phyloP scores from a whole-genome alignment of 202 grass and related monocot species.

The Zoysia matrella region DNA sequence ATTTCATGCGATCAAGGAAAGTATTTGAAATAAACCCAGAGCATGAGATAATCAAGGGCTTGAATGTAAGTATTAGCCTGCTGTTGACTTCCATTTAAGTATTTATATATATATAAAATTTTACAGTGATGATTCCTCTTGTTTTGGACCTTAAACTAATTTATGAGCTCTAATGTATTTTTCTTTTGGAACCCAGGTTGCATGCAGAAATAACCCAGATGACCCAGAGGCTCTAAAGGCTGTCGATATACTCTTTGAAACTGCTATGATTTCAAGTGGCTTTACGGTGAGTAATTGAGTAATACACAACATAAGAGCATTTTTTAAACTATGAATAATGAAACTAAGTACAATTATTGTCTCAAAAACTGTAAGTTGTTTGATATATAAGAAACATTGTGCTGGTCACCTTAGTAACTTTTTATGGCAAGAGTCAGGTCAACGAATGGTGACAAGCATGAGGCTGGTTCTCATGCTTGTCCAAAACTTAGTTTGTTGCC shows the following conservation, averaged over 20 bases:
- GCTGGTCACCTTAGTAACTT: neutral
- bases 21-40: slow-evolving; percentile 99
- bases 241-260: slow-evolving; percentile 89
- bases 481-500: neutral
- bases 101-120: neutral
- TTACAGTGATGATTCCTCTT: neutral
- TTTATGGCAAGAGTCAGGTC: no score
- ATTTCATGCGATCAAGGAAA: slow-evolving; percentile 95
- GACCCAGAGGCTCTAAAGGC: slow-evolving; percentile 74
- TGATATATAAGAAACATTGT: no score
- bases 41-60: slow-evolving; percentile 67
- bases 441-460: neutral
- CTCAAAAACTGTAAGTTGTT: no score
- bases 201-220: slow-evolving; percentile 68
- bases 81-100: neutral
- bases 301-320: neutral
- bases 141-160: no score
- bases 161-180: neutral
- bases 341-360: no score
- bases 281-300: slow-evolving; percentile 67
- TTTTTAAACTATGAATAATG: neutral
- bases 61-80: slow-evolving; percentile 57
- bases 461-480: neutral
- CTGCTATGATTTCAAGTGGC: slow-evolving; percentile 90
- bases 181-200: slow-evolving; percentile 51